Base-by-base conservation (phyloP, 2,329 filamentous ascomycete species). In the Fusarium chuoi region DNA sequence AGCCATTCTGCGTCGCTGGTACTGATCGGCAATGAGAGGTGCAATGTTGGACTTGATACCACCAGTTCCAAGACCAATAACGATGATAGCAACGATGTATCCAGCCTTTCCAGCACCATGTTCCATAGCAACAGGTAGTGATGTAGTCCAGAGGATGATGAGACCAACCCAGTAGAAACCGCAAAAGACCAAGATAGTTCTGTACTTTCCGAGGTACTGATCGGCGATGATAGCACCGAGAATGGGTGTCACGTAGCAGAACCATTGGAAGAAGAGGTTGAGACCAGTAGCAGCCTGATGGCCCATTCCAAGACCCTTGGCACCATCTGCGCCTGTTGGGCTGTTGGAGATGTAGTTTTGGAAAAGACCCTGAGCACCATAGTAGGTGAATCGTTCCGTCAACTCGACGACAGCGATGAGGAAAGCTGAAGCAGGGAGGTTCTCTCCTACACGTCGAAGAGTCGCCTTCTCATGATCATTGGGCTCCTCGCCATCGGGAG, bases 1-100 rank as follows among this genome's bases (percentile, higher is more conserved):
- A 30, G 84, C 85, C 84, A 86, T 89, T 65, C 78, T 74, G 54
- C 81, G 79, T 81, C 89, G 80, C 86, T 89, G 76, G 75, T 92
- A 91, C 82, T 93, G 91, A 73, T 93, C 91, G 58, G 90, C 90
- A 75, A 91, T 90, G 62, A 88, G 80, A 33, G 85, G 88, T 3
- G 85, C 84, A 62, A 88, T 86, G 72, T 92, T 93, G 74, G 89
- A 88, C 83, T 93, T 93, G 84, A 93, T 92, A 68, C 90, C 89
- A 75, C 91, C 91, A 5, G 90, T 92, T 59, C 91, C 91, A 18
- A 92, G 79, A 68, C 90, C 91, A 69, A 92, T 91, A 70, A 92
- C 79, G 74, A 93, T 84, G 63, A 92, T 86, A 66, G 87, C 86
- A 3, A 86, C 81, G 54, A 89, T 85, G 75, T 89, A 87, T 3